Evolutionary conservation across 805 yeast genomes (phyloP).

Genomic region (Wickerhamomyces kurtzmanii): DNA sequence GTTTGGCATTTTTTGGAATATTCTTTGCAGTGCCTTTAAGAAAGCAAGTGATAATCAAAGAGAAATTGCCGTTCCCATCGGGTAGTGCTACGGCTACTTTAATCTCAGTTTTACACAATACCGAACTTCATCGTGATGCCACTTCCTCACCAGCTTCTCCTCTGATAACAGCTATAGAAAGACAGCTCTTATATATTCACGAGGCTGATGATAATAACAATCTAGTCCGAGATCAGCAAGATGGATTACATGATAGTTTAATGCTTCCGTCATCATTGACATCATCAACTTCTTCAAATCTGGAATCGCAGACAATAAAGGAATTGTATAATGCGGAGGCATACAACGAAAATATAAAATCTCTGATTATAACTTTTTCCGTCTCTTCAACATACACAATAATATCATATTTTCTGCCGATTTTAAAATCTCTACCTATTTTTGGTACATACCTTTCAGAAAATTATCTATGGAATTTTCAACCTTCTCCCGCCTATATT

Average conservation of each 20-base stretch:
- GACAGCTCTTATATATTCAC: constrained; percentile 3
- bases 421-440: constrained; percentile 57
- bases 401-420: constrained; percentile 63
- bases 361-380: constrained; percentile 49
- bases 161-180: constrained; percentile 6
- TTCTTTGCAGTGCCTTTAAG: constrained; percentile 89
- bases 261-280: constrained; percentile 1
- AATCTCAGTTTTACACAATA: constrained; percentile 77
- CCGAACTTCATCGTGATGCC: constrained; percentile 27
- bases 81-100: constrained; percentile 95
- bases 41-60: constrained; percentile 77
- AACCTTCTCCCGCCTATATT: constrained; percentile 94
- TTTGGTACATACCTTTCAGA: constrained; percentile 60
- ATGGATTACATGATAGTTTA: constrained; percentile 2
- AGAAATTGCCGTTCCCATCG: constrained; percentile 85
- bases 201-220: constrained; percentile 10
- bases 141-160: background rate
- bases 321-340: constrained; percentile 16
- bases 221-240: constrained; percentile 5
- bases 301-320: constrained; percentile 23
- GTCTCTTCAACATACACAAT: constrained; percentile 69
- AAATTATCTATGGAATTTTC: constrained; percentile 74
- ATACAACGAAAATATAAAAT: constrained; percentile 49
- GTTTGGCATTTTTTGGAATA: constrained; percentile 89
- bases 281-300: constrained; percentile 5